Evolutionary conservation across 257 asterid genomes (phyloP), one percentile per base, ranked within the genome.

Genomic region (Scutellaria minor): DNA sequence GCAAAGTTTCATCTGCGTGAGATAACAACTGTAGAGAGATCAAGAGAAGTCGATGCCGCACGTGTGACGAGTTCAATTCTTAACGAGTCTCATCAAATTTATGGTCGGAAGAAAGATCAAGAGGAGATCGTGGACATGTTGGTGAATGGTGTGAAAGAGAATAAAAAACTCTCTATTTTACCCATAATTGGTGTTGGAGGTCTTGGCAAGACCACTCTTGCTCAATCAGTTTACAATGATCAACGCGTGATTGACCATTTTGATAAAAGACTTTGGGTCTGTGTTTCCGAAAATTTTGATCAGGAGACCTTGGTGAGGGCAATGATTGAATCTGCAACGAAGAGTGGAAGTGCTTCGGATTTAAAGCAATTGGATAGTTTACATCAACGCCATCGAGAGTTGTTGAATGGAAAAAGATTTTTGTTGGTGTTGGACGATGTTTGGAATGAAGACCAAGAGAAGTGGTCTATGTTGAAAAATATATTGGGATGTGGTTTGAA

Each of bases 211-310:
- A 77, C 77, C 1, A 70, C 77, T 3, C 58, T 71, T 40, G 81
- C 81, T 57, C 81, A 48, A 14, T 41, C 57, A 24, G 66, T 71
- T 9, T 71, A 41, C 55, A 81, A 81, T n/a, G 61, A 81, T 47
- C 9, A 11, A 0, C 66, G 37, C 13, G 72, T 78, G 12, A 13
- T 1, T 4, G 41, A 56, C 6, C 76, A 78, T 37, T 79, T 82
- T 68, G 70, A 73, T 1, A 6, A 3, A 1, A 68, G 41, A 39
- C 11, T 73, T 35, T 83, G 84, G 81, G 72, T 83, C 11, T 79
- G 87, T 53, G 85, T 77, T n/a, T 77, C 79, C 0, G 74, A 80
- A 46, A 14, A 78, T 52, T 83, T 83, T 47, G 82, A 80, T 62
- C 5, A 15, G 5, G 41, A 31, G 5, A 31, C 37, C 5, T 31